A percentile compares a stretch with the other conserved stretches of the same genome.
These are phyloP conservation scores for Acacia crassicarpa DNA, from an alignment of 306 rosid genomes.

Conservation along the genomic window DNA sequence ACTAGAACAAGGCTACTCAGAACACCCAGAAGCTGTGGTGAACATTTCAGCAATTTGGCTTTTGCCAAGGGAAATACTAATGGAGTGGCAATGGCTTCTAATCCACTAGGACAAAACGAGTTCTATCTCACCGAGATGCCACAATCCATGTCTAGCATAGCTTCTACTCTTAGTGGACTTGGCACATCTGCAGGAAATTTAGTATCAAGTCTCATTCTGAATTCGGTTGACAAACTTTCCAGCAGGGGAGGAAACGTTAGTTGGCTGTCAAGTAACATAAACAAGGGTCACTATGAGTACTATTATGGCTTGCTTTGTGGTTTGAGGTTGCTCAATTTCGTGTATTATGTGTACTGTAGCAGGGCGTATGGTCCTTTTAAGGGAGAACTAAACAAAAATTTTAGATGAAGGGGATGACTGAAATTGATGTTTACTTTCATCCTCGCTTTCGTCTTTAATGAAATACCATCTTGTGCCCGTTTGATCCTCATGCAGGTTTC, in stretches of 20 bases:
- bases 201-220: not conserved
- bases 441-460: too few relatives aligned
- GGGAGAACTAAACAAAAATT: not conserved
- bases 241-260: not conserved
- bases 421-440: not conserved
- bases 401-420: not conserved
- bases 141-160: not conserved
- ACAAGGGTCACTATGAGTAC: not conserved
- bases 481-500: too few relatives aligned
- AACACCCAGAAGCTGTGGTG: not conserved
- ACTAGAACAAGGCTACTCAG: not conserved
- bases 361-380: conserved; percentile 31
- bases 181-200: not conserved
- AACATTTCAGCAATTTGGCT: not conserved
- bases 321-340: conserved; percentile 1
- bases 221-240: not conserved
- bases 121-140: not conserved
- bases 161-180: not conserved
- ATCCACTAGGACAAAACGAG: not conserved
- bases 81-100: not conserved
- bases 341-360: conserved; percentile 25
- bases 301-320: not conserved
- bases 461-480: too few relatives aligned
- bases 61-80: not conserved
- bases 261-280: not conserved